Conservation (phyloP, 257 asterid species). For the Salvia miltiorrhiza region DNA sequence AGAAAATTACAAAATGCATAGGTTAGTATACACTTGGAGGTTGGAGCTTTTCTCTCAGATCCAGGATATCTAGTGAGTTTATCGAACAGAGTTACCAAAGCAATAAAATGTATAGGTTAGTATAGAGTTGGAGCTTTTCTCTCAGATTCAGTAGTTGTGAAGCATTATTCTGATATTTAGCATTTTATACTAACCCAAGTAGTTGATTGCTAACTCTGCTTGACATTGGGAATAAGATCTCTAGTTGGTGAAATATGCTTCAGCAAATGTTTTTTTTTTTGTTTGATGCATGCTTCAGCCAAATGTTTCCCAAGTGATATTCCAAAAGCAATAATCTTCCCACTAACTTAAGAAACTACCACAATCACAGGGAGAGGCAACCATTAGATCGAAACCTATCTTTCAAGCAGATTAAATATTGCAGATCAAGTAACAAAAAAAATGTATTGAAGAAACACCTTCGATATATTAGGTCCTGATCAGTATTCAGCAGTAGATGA, state of each 20-base stretch:
- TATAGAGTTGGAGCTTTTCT: not conserved
- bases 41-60: not conserved
- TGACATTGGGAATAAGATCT: not conserved
- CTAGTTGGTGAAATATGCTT: not conserved
- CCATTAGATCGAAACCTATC: not conserved
- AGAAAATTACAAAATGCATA: not conserved
- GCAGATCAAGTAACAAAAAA: too few relatives aligned
- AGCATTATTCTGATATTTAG: not conserved
- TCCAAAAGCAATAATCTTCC: not conserved
- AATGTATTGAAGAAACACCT: too few relatives aligned
- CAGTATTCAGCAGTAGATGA: too few relatives aligned
- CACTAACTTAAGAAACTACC: not conserved
- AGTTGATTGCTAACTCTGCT: conserved; percentile 6
- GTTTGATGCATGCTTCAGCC: not conserved
- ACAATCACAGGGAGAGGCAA: not conserved
- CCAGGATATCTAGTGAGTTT: too few relatives aligned
- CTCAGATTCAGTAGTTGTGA: too few relatives aligned
- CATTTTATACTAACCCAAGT: not conserved
- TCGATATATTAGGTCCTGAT: too few relatives aligned
- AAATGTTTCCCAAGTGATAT: not conserved
- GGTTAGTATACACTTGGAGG: not conserved
- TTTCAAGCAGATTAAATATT: too few relatives aligned
- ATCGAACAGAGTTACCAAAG: too few relatives aligned
- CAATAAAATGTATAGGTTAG: not conserved
- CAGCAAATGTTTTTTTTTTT: too few relatives aligned